phyloP scores from a whole-genome alignment of 345 rosid genomes.

The Jatropha curcas region DNA sequence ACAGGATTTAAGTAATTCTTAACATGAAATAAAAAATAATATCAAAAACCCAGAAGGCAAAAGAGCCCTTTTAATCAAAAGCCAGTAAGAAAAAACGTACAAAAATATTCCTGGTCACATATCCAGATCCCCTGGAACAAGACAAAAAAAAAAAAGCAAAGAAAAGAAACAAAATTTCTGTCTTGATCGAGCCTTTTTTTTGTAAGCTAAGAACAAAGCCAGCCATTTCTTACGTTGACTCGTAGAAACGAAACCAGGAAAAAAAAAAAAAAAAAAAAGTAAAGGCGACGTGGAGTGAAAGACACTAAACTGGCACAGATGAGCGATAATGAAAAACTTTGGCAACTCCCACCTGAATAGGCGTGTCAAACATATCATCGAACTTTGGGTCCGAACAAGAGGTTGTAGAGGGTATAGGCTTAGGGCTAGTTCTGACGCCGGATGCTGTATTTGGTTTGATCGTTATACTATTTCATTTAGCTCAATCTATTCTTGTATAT shows the following conservation, averaged over 20 bases:
- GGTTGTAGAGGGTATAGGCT: no score
- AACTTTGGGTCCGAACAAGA: no score
- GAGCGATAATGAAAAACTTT: no score
- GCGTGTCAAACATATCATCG: no score
- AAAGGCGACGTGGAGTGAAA: no score
- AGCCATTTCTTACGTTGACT: slow-evolving; percentile 37
- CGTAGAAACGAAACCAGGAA: slow-evolving; percentile 15
- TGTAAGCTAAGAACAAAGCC: slow-evolving; percentile 3
- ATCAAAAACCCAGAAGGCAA: not conserved
- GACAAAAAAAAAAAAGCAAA: not conserved
- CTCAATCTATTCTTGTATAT: no score
- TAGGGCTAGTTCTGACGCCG: no score
- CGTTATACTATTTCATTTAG: no score
- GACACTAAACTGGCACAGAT: no score
- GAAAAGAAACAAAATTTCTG: not conserved
- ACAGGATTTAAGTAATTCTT: slow-evolving; percentile 1
- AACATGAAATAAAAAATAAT: not conserved
- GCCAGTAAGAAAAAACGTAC: not conserved
- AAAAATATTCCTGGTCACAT: slow-evolving; percentile 8
- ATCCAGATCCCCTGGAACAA: slow-evolving; percentile 4
- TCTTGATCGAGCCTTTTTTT: not conserved
- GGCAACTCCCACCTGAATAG: no score
- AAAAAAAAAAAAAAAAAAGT: no score
- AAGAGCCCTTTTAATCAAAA: not conserved
- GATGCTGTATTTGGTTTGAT: no score